phyloP scores from a whole-genome alignment of 352 stramenopile species.

The Phytopythium ostracodes region DNA sequence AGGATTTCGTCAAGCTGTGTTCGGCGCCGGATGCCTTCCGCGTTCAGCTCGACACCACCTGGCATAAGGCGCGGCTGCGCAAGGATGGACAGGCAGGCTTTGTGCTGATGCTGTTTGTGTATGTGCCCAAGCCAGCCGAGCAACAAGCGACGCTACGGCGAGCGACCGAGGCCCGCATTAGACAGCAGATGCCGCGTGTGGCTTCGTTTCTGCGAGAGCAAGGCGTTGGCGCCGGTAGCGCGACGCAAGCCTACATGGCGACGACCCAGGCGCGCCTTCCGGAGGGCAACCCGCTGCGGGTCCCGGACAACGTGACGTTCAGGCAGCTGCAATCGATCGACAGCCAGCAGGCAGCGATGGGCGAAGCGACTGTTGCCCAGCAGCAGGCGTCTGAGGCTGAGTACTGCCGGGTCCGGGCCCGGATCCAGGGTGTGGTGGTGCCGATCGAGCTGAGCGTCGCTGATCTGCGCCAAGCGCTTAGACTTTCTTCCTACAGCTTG shows the following conservation, averaged over 20 bases:
- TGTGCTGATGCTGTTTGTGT: constrained; percentile 13
- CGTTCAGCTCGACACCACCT: constrained; percentile 4
- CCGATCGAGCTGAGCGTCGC: constrained; percentile 4
- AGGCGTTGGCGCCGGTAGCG: constrained; percentile 3
- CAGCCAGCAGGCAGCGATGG: not conserved
- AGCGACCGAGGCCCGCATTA: constrained; percentile 8
- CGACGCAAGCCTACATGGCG: constrained; percentile 9
- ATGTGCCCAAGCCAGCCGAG: constrained; percentile 5
- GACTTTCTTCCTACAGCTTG: constrained; percentile 7
- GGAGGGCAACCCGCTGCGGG: constrained; percentile 1
- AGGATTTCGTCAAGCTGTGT: constrained; percentile 5
- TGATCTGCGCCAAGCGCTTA: not conserved
- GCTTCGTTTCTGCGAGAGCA: constrained; percentile 5
- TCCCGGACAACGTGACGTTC: constrained; percentile 10
- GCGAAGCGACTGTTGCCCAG: not conserved
- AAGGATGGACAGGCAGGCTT: constrained; percentile 10
- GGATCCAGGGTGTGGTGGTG: constrained; percentile 1
- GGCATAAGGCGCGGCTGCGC: constrained; percentile 9
- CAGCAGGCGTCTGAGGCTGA: not conserved
- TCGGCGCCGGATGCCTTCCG: not conserved
- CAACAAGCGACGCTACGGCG: not conserved
- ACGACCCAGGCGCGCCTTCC: constrained; percentile 8
- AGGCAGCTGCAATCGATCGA: constrained; percentile 9
- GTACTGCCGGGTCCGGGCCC: not conserved
- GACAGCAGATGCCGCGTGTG: constrained; percentile 6